These are phyloP conservation scores for Diplodia sapinea DNA, from an alignment of 2,329 filamentous ascomycete species.

Conservation along the genomic window DNA sequence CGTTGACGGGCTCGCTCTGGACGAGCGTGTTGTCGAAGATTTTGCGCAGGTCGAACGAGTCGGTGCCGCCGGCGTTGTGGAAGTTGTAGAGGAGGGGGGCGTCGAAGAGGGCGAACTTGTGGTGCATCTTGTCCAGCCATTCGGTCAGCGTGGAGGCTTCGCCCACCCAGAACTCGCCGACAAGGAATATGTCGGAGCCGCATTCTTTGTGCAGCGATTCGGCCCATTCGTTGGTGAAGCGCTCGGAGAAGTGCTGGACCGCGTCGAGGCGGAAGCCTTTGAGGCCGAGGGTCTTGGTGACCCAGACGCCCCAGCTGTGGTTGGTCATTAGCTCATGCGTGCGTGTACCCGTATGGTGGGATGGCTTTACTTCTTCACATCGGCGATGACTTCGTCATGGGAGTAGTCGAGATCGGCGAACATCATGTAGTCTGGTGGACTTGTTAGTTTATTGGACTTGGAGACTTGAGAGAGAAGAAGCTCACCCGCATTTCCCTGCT, in stretches of 20 bases:
- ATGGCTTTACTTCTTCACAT: slow-evolving; percentile 56
- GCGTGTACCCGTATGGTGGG: too few species aligned
- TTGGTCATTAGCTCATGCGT: slow-evolving; percentile 38
- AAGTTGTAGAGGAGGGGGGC: slow-evolving; percentile 73
- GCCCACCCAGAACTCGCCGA: slow-evolving; percentile 73
- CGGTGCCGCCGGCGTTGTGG: neutral
- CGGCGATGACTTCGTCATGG: slow-evolving; percentile 67
- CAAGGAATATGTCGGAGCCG: slow-evolving; percentile 65
- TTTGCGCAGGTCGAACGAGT: slow-evolving; percentile 61
- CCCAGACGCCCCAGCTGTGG: slow-evolving; percentile 67
- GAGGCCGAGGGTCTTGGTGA: slow-evolving; percentile 65
- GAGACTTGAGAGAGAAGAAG: neutral
- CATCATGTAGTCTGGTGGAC: slow-evolving; percentile 67
- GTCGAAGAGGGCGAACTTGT: slow-evolving; percentile 69
- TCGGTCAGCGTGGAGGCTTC: slow-evolving; percentile 61
- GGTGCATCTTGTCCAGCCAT: slow-evolving; percentile 64
- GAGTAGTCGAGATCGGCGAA: slow-evolving; percentile 72
- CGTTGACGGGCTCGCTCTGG: slow-evolving; percentile 58
- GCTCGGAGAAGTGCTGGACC: slow-evolving; percentile 72
- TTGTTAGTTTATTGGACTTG: neutral
- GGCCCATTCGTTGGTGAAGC: slow-evolving; percentile 71
- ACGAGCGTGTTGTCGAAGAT: slow-evolving; percentile 69
- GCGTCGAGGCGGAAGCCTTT: slow-evolving; percentile 74
- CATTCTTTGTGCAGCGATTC: slow-evolving; percentile 56
- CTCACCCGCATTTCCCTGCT: slow-evolving; percentile 64